phyloP scores from a whole-genome alignment of 768 basidiomycete species.

The Naganishia vishniacii region DNA sequence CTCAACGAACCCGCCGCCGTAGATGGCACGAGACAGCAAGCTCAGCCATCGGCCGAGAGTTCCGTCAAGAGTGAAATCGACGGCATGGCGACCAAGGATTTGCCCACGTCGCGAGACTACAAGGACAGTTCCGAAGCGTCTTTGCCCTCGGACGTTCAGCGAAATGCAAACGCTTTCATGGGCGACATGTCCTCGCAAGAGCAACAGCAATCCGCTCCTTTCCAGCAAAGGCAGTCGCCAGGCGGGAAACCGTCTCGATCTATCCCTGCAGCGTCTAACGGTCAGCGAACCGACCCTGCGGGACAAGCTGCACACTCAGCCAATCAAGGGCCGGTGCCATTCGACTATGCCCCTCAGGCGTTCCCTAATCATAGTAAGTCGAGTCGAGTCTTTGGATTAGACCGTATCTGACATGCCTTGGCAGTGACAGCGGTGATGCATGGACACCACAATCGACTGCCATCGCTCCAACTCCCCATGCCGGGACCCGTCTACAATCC shows the following conservation, averaged over 20 bases:
- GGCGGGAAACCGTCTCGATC: not conserved
- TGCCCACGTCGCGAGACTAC: not conserved
- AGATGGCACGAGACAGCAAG: not conserved
- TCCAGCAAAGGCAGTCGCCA: not conserved
- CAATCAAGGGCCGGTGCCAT: not conserved
- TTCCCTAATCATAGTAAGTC: not conserved
- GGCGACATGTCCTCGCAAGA: not conserved
- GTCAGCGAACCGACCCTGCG: not conserved
- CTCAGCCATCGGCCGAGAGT: not conserved
- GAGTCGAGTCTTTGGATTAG: not conserved
- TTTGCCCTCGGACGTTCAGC: not conserved
- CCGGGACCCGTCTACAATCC: not conserved
- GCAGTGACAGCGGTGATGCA: not conserved
- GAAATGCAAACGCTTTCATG: not conserved
- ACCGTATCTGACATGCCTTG: not conserved
- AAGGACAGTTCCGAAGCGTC: not conserved
- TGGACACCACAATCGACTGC: conserved; percentile 1
- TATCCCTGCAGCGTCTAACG: not conserved
- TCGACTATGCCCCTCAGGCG: conserved; percentile 2
- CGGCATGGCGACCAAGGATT: not conserved
- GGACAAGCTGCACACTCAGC: not conserved
- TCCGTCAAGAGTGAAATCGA: not conserved
- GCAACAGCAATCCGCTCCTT: not conserved
- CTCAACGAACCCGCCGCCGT: not conserved
- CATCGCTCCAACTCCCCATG: not conserved